Conservation (phyloP, 2,329 filamentous ascomycete species). For the Madurella mycetomatis region DNA sequence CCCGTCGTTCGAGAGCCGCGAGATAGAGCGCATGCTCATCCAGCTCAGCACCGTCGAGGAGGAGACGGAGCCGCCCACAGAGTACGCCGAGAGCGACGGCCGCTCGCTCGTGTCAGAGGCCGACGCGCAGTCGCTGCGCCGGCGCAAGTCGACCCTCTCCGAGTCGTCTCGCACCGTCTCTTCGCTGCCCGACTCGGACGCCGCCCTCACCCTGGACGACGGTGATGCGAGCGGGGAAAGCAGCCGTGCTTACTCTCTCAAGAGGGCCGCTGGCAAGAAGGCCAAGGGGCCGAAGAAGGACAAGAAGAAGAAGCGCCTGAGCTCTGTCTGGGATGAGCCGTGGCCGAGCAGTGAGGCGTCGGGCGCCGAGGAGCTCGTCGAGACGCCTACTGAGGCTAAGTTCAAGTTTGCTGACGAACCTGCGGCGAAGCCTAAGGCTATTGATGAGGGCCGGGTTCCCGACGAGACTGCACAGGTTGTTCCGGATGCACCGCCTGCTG, state of each 20-base stretch:
- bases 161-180: slow-evolving; percentile 9
- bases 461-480: slow-evolving; percentile 6
- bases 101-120: slow-evolving; percentile 9
- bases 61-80: slow-evolving; percentile 17
- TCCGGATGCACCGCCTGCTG: slow-evolving; percentile 6
- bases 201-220: not conserved
- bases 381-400: slow-evolving; percentile 2
- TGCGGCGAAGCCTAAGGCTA: slow-evolving; percentile 13
- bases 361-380: slow-evolving; percentile 12
- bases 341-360: slow-evolving; percentile 18
- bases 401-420: slow-evolving; percentile 18
- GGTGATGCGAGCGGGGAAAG: not conserved
- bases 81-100: slow-evolving; percentile 13
- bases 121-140: slow-evolving; percentile 1
- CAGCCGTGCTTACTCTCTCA: slow-evolving; percentile 12
- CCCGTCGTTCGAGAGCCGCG: slow-evolving; percentile 12
- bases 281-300: slow-evolving; percentile 9
- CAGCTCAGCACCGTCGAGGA: slow-evolving; percentile 22
- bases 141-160: slow-evolving; percentile 10
- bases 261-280: slow-evolving; percentile 25
- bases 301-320: slow-evolving; percentile 14
- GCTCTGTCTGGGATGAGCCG: slow-evolving; percentile 4
- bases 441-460: not conserved
- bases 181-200: slow-evolving; percentile 4
- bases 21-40: slow-evolving; percentile 11